Base-by-base conservation (phyloP, 1,139 yeast genomes). In the Meyerozyma smithsonii region DNA sequence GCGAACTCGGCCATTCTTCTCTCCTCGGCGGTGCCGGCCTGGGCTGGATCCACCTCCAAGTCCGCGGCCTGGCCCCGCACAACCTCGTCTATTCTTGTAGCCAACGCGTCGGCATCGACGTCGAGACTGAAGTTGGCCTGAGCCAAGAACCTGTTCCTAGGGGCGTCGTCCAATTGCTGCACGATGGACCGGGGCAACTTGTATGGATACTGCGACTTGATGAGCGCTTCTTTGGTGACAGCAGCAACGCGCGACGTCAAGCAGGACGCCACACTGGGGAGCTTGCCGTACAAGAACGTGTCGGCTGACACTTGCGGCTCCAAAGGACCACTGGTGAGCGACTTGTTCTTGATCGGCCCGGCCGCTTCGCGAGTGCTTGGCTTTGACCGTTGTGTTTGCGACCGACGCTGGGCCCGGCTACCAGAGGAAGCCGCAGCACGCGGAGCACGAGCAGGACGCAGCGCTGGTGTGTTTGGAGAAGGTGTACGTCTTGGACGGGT, bases 181-280 rank as follows among this genome's bases (percentile, higher is more conserved):
- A 71, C 58, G 25, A 71, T 52, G 8, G 56, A 43, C 46, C 52
- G 59, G n/a, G 77, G 75, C 43, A 70, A 56, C 46, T 56, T 51
- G 55, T 58, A 71, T 10, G 77, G 77, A 50, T 69, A 71, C 37
- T 68, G 66, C 21, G 75, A 69, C 38, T 59, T 57, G 39, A 64
- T 47, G 46, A 71, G 62, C 23, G 62, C 55, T 36, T 65, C 63
- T 49, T 71, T 71, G 40, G 73, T 56, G 37, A 71, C 62, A 35
- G 72, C 62, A 1, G 75, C 71, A 4, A 69, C 61, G 49, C 75
- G 59, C n/a, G 71, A 56, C 20, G 61, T 51, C 14, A 62, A 51
- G 36, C 61, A 50, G 5, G 64, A 50, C 44, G 58, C 62, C 42
- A 65, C 51, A 36, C 58, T 55, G 38, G 72, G 54, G 8, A 64